Conservation (phyloP, 768 basidiomycete species). For the Hygrocybe coccinea region DNA sequence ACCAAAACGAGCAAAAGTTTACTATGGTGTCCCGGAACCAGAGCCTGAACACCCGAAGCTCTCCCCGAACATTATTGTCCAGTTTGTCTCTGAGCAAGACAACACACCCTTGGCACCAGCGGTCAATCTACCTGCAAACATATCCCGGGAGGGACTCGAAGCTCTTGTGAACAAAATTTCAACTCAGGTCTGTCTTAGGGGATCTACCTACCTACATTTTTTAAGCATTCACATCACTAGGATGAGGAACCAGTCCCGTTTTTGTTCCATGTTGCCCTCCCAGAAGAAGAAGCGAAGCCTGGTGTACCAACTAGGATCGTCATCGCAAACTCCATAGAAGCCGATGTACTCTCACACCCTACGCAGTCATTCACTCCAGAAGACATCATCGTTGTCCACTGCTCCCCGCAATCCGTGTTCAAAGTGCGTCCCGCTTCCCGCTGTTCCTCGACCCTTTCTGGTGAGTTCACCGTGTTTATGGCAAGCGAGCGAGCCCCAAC, state of each 20-base stretch:
- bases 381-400: slow-evolving; percentile 82
- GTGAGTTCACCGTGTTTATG: slow-evolving; percentile 35
- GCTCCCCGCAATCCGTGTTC: slow-evolving; percentile 94
- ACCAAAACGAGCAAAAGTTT: slow-evolving; percentile 81
- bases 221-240: slow-evolving; percentile 28
- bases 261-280: slow-evolving; percentile 78
- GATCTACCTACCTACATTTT: slow-evolving; percentile 1
- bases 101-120: slow-evolving; percentile 77
- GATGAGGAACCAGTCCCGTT: slow-evolving; percentile 91
- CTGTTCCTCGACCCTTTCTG: slow-evolving; percentile 88
- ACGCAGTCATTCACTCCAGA: slow-evolving; percentile 74
- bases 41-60: slow-evolving; percentile 43
- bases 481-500: background rate
- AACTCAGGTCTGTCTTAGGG: slow-evolving; percentile 50
- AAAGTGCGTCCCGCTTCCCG: slow-evolving; percentile 88
- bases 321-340: slow-evolving; percentile 77
- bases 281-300: slow-evolving; percentile 47
- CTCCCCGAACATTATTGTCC: slow-evolving; percentile 75
- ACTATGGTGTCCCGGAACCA: slow-evolving; percentile 69
- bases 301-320: slow-evolving; percentile 71
- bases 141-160: slow-evolving; percentile 79
- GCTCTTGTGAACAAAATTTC: slow-evolving; percentile 83
- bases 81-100: slow-evolving; percentile 89
- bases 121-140: slow-evolving; percentile 84
- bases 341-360: slow-evolving; percentile 71